A percentile compares a stretch with the other conserved stretches of the same genome.
phyloP scores from a whole-genome alignment of 495 filamentous ascomycete genomes.

The Trichoderma virens region DNA sequence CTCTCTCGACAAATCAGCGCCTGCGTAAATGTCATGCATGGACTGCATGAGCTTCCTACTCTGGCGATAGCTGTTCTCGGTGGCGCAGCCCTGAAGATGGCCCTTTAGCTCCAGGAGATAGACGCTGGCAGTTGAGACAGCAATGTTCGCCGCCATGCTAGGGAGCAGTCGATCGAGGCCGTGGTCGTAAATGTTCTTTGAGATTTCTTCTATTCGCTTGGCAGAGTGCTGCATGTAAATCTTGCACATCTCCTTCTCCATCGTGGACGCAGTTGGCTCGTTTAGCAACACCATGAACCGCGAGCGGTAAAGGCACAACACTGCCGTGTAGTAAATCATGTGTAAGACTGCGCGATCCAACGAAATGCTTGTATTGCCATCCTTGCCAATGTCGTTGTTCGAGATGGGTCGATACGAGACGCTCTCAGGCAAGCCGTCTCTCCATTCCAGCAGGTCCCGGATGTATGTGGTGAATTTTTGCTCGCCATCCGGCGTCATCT shows the following conservation, averaged over 20 bases:
- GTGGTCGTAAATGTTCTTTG: background rate
- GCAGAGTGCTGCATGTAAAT: slow-evolving; percentile 2
- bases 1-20: background rate
- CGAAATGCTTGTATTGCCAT: background rate
- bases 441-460: background rate
- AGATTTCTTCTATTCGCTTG: background rate
- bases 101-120: background rate
- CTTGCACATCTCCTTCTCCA: slow-evolving; percentile 5
- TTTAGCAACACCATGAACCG: background rate
- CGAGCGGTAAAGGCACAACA: slow-evolving; percentile 1
- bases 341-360: background rate
- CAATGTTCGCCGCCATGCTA: slow-evolving; percentile 4
- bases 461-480: background rate
- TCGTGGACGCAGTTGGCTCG: background rate
- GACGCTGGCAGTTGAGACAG: background rate
- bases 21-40: background rate
- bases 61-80: background rate
- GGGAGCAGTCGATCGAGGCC: background rate
- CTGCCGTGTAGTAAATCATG: slow-evolving; percentile 7
- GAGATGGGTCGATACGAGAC: slow-evolving; percentile 4
- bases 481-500: background rate
- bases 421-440: background rate
- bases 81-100: background rate
- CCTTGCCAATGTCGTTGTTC: background rate
- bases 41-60: slow-evolving; percentile 1